Conservation (phyloP, 495 filamentous ascomycete genomes). For the Bathelium albidoporum region DNA sequence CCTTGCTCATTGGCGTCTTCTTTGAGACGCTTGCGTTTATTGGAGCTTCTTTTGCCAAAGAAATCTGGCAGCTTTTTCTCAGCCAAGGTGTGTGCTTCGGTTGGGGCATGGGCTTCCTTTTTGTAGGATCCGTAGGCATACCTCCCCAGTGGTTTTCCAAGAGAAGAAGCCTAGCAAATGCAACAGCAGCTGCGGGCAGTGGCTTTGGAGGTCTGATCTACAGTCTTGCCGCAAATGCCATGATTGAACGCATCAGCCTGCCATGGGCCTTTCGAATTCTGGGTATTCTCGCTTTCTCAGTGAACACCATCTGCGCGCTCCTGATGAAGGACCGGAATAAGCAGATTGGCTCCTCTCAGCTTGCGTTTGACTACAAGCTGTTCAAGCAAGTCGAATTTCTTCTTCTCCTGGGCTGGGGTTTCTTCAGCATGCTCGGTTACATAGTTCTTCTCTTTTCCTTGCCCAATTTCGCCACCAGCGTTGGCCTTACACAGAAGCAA, state of each 20-base stretch:
- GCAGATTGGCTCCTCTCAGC: constrained; percentile 38
- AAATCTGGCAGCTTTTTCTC: constrained; percentile 51
- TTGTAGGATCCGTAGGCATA: constrained; percentile 59
- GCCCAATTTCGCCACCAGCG: constrained; percentile 52
- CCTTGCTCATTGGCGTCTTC: constrained; percentile 35
- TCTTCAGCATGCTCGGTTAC: constrained; percentile 63
- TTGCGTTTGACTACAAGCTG: constrained; percentile 19
- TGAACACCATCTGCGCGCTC: constrained; percentile 48
- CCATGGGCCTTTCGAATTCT: constrained; percentile 61
- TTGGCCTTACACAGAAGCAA: constrained; percentile 56
- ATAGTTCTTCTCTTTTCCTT: constrained; percentile 63
- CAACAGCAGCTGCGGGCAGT: constrained; percentile 61
- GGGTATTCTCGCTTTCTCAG: constrained; percentile 48
- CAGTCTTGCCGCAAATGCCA: constrained; percentile 42
- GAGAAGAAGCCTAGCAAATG: constrained; percentile 60
- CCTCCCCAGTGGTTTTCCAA: constrained; percentile 72
- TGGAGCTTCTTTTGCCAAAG: constrained; percentile 36
- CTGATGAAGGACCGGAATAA: constrained; percentile 60
- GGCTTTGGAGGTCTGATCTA: constrained; percentile 64
- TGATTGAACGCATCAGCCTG: constrained; percentile 51
- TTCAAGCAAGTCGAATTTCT: constrained; percentile 52
- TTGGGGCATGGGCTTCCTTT: constrained; percentile 55
- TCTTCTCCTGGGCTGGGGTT: constrained; percentile 56
- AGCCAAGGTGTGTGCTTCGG: constrained; percentile 71
- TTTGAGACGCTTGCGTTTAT: constrained; percentile 35